These are phyloP conservation scores for Epichloe glyceriae DNA, from an alignment of 2,329 filamentous ascomycete genomes.

Conservation along the genomic window DNA sequence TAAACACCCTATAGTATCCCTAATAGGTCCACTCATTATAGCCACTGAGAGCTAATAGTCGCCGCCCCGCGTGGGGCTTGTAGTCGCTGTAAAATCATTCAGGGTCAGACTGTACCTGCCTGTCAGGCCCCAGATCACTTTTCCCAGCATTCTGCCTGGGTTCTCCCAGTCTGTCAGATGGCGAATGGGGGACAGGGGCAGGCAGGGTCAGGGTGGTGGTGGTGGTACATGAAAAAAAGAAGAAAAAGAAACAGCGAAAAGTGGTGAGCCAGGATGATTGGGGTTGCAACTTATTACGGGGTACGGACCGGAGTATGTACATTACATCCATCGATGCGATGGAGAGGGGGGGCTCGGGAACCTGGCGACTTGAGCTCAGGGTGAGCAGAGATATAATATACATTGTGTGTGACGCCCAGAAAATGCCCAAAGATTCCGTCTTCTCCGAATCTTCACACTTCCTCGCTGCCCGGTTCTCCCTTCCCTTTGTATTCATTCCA, in stretches of 20 bases:
- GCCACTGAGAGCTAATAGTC: too few relatives aligned
- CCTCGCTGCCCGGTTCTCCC: background rate
- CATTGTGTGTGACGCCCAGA: conserved; percentile 8
- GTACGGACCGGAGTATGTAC: background rate
- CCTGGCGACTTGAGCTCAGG: conserved; percentile 4
- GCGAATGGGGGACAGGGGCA: background rate
- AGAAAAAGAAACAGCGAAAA: background rate
- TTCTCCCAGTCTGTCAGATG: conserved; percentile 1
- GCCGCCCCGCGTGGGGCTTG: too few relatives aligned
- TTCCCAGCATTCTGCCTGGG: background rate
- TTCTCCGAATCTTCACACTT: conserved; percentile 1
- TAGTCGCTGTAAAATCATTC: too few relatives aligned
- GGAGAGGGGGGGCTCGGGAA: conserved; percentile 1
- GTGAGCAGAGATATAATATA: conserved; percentile 9
- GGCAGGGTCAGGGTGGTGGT: background rate
- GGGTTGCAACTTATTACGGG: background rate
- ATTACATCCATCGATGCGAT: conserved; percentile 3
- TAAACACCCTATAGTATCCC: too few relatives aligned
- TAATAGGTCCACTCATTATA: too few relatives aligned
- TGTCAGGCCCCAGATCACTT: background rate
- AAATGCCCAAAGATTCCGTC: background rate
- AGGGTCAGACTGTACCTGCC: too few relatives aligned
- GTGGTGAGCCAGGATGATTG: conserved; percentile 3
- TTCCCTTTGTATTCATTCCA: conserved; percentile 1
- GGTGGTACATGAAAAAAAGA: background rate